Evolutionary conservation across 768 basidiomycete genomes (phyloP).

Genomic region (Hemileccinum impolitum): DNA sequence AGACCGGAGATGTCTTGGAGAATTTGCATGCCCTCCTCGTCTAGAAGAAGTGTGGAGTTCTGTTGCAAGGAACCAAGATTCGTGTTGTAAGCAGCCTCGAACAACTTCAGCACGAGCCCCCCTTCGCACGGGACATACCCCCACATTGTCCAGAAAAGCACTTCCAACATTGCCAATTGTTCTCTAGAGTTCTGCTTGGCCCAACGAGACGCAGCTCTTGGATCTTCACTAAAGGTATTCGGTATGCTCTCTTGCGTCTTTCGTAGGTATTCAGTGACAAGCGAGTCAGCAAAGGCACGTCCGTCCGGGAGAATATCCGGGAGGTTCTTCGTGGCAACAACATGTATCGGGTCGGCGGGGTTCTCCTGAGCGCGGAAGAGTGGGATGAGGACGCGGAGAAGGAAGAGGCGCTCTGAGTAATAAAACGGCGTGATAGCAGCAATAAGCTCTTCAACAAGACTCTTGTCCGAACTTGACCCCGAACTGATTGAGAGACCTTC

Average conservation of each 20-base stretch:
- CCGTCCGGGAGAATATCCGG: slow-evolving; percentile 63
- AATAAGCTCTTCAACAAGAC: slow-evolving; percentile 37
- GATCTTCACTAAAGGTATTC: slow-evolving; percentile 44
- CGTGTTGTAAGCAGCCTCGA: slow-evolving; percentile 60
- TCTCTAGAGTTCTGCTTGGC: slow-evolving; percentile 74
- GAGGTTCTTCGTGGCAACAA: slow-evolving; percentile 51
- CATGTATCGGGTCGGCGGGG: slow-evolving; percentile 48
- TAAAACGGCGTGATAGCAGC: slow-evolving; percentile 79
- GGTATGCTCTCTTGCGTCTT: slow-evolving; percentile 53
- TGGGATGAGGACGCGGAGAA: slow-evolving; percentile 67
- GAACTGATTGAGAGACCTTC: slow-evolving; percentile 59
- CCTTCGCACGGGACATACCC: slow-evolving; percentile 65
- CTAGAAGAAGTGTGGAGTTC: slow-evolving; percentile 62
- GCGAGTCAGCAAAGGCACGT: slow-evolving; percentile 52
- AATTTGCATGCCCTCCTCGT: slow-evolving; percentile 68
- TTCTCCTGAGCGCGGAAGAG: slow-evolving; percentile 72
- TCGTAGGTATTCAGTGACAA: slow-evolving; percentile 57
- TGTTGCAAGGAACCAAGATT: slow-evolving; percentile 63
- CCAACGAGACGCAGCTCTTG: slow-evolving; percentile 59
- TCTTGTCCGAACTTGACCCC: slow-evolving; percentile 41
- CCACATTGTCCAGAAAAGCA: slow-evolving; percentile 90
- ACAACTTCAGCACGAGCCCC: slow-evolving; percentile 57
- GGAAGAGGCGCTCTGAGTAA: slow-evolving; percentile 71
- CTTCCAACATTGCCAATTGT: slow-evolving; percentile 78
- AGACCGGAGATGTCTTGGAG: slow-evolving; percentile 65